phyloP scores from a whole-genome alignment of 768 basidiomycete species.

The Boletus rufocinnamomeus region DNA sequence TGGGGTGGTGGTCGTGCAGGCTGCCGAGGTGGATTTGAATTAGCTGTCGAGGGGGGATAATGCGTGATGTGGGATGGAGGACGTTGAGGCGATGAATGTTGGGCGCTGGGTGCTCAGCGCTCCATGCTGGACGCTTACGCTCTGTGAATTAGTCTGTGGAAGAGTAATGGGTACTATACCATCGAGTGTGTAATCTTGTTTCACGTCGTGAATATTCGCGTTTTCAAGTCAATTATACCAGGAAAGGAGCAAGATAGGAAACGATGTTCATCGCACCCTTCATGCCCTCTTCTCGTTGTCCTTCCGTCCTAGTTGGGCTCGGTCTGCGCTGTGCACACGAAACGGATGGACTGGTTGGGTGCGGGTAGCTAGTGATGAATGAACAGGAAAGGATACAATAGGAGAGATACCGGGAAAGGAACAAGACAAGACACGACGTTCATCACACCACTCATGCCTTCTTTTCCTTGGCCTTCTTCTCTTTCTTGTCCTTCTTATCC shows the following conservation, averaged over 20 bases:
- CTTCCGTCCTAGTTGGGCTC: neutral
- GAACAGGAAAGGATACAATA: conserved; percentile 2
- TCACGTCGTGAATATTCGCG: too few species aligned
- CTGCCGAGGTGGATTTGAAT: too few species aligned
- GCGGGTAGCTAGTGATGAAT: neutral
- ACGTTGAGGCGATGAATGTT: too few species aligned
- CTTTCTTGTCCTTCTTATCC: conserved; percentile 37
- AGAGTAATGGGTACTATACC: neutral
- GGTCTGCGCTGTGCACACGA: too few species aligned
- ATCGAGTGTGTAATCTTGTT: too few species aligned
- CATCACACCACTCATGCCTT: conserved; percentile 36
- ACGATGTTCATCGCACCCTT: conserved; percentile 8
- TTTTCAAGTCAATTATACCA: too few species aligned
- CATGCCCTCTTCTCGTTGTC: conserved; percentile 46
- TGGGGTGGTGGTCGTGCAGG: conserved; percentile 68
- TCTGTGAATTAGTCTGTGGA: neutral
- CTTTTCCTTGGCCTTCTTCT: conserved; percentile 51
- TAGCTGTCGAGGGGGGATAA: too few species aligned
- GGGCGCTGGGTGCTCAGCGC: too few species aligned
- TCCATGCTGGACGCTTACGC: neutral
- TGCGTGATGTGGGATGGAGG: too few species aligned
- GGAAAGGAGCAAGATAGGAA: neutral
- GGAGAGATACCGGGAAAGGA: neutral
- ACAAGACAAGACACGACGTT: conserved; percentile 1
- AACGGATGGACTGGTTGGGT: neutral